phyloP scores from a whole-genome alignment of 1,284 basidiomycete genomes.

The Malassezia sp. region DNA sequence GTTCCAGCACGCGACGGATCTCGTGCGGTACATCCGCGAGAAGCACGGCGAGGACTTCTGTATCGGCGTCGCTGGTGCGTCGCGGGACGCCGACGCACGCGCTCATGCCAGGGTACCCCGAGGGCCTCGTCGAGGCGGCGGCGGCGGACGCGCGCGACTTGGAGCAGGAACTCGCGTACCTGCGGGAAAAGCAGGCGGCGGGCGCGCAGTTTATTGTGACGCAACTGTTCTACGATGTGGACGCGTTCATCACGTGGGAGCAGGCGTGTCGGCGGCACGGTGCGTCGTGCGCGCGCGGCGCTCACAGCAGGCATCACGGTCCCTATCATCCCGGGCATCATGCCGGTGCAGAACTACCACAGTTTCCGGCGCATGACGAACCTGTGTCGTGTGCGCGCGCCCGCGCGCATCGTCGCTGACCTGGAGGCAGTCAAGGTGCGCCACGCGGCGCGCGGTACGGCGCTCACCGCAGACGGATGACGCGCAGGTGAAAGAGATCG shows the following conservation, averaged over 20 bases:
- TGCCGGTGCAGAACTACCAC: conserved; percentile 93
- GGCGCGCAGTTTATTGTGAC: conserved; percentile 94
- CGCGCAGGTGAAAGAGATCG: conserved; percentile 78
- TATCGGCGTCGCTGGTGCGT: conserved; percentile 83
- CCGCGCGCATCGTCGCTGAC: conserved; percentile 58
- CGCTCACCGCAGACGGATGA: too few species aligned
- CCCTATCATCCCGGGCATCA: conserved; percentile 87
- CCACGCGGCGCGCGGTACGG: too few species aligned
- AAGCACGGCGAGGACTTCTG: conserved; percentile 77
- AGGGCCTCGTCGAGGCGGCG: conserved; percentile 57
- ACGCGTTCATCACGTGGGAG: conserved; percentile 47
- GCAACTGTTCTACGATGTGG: conserved; percentile 91
- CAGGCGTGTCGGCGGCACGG: conserved; percentile 49
- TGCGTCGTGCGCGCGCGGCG: too few species aligned
- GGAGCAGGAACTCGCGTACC: conserved; percentile 62
- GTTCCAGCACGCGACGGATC: conserved; percentile 77
- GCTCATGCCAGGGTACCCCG: too few species aligned
- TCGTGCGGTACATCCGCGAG: conserved; percentile 80
- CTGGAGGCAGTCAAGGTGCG: conserved; percentile 65
- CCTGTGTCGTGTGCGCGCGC: conserved; percentile 71
- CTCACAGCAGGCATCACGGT: conserved; percentile 77
- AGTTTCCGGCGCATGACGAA: conserved; percentile 85
- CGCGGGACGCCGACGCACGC: too few species aligned
- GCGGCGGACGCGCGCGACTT: conserved; percentile 52
- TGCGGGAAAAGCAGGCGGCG: conserved; percentile 83